These are phyloP conservation scores for Cochlearia excelsa DNA, from an alignment of 345 rosid genomes.

Conservation along the genomic window DNA sequence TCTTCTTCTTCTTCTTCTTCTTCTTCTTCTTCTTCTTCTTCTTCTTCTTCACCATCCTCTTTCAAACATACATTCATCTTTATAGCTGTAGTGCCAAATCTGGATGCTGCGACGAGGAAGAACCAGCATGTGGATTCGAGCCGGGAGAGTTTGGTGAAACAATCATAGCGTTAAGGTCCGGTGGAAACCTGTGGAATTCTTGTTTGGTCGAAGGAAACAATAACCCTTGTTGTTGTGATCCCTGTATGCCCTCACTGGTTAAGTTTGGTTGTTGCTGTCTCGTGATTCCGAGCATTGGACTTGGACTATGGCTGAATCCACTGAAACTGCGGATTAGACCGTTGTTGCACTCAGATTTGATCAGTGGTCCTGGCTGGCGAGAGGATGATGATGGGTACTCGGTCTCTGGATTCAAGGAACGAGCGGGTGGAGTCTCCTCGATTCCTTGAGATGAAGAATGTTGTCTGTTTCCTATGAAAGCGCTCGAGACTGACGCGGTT, in stretches of 20 bases:
- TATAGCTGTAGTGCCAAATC: conserved; percentile 89
- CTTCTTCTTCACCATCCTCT: conserved; percentile 12
- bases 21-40: conserved; percentile 21
- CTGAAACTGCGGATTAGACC: conserved; percentile 29
- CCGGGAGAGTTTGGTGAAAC: conserved; percentile 60
- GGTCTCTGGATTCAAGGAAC: conserved; percentile 41
- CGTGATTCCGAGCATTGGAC: conserved; percentile 34
- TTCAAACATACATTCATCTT: conserved; percentile 40
- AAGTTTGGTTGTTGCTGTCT: conserved; percentile 27
- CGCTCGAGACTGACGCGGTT: conserved; percentile 38
- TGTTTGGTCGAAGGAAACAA: conserved; percentile 40
- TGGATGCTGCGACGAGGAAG: conserved; percentile 73
- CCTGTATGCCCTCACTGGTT: conserved; percentile 16
- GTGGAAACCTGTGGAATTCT: conserved; percentile 47
- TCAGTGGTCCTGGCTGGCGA: conserved; percentile 31
- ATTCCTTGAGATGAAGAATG: conserved; percentile 34
- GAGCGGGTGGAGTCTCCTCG: conserved; percentile 44
- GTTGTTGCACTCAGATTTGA: conserved; percentile 27
- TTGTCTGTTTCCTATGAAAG: conserved; percentile 39
- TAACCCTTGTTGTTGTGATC: conserved; percentile 30
- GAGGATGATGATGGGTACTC: conserved; percentile 39
- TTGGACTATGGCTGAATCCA: conserved; percentile 25
- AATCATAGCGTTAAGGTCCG: conserved; percentile 63
- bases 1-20: conserved; percentile 11
- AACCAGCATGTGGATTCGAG: conserved; percentile 55